phyloP scores from a whole-genome alignment of 495 filamentous ascomycete species.

The Hyaloscypha variabilis region DNA sequence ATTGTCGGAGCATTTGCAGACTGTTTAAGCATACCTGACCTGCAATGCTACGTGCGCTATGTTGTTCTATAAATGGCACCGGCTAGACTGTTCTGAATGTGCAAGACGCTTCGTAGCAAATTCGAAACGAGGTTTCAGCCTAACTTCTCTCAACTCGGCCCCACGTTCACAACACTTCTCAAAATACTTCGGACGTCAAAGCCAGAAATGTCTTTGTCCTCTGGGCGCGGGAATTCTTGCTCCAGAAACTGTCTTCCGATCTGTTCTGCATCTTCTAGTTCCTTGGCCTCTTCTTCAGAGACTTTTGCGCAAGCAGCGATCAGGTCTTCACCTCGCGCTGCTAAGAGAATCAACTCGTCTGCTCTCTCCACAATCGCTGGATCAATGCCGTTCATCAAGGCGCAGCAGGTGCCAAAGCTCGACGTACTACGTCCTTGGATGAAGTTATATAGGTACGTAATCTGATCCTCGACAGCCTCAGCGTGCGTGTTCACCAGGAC shows the following conservation, averaged over 20 bases:
- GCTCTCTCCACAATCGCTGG: conserved; percentile 73
- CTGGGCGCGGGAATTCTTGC: conserved; percentile 26
- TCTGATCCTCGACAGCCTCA: conserved; percentile 64
- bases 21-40: not conserved
- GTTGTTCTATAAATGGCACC: conserved; percentile 4
- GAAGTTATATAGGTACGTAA: conserved; percentile 87
- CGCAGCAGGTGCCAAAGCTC: conserved; percentile 86
- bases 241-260: conserved; percentile 36
- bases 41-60: not conserved
- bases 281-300: conserved; percentile 54
- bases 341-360: conserved; percentile 69
- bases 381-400: conserved; percentile 81
- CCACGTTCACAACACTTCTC: conserved; percentile 26
- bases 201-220: conserved; percentile 3
- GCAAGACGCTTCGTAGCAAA: conserved; percentile 6
- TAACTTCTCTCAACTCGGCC: conserved; percentile 9
- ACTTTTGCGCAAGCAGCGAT: conserved; percentile 66
- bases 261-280: conserved; percentile 59
- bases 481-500: conserved; percentile 69
- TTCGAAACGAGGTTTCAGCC: conserved; percentile 21
- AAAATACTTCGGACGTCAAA: conserved; percentile 28
- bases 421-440: conserved; percentile 69
- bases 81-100: conserved; percentile 1
- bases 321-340: conserved; percentile 73
- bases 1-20: not conserved